Evolutionary conservation across 2,329 filamentous ascomycete genomes (phyloP).

Genomic region (Apiospora rasikravindrae): DNA sequence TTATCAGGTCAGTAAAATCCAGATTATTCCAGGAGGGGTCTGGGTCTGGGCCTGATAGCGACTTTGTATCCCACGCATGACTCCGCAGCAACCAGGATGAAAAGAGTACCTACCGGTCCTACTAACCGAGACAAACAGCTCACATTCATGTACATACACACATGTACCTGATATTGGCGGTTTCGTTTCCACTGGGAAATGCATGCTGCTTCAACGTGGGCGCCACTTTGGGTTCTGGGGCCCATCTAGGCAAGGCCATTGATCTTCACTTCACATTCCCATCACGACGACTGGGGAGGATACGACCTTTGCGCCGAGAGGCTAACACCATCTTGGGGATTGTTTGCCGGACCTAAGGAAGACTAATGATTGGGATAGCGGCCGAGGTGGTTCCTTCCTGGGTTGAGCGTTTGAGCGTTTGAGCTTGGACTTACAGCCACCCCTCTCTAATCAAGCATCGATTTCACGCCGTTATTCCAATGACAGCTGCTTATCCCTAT

Average conservation of each 20-base stretch:
- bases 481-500: not conserved
- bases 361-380: not conserved
- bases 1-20: not conserved
- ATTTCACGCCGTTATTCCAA: not conserved
- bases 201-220: not conserved
- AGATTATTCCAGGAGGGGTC: not conserved
- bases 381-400: not conserved
- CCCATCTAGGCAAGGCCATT: not conserved
- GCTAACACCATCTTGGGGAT: not conserved
- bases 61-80: not conserved
- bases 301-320: not conserved
- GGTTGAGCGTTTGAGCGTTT: constrained; percentile 2
- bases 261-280: not conserved
- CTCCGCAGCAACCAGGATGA: not conserved
- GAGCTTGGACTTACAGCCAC: not conserved
- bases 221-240: not conserved
- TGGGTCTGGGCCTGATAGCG: not conserved
- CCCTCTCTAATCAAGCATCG: not conserved
- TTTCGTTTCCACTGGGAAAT: not conserved
- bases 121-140: not conserved
- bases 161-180: not conserved
- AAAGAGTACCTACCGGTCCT: not conserved
- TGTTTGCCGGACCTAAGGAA: not conserved
- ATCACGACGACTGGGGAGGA: not conserved
- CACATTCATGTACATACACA: not conserved